These are phyloP conservation scores for Pseudocercospora fijiensis DNA, from an alignment of 2,329 filamentous ascomycete species.

Conservation along the genomic window DNA sequence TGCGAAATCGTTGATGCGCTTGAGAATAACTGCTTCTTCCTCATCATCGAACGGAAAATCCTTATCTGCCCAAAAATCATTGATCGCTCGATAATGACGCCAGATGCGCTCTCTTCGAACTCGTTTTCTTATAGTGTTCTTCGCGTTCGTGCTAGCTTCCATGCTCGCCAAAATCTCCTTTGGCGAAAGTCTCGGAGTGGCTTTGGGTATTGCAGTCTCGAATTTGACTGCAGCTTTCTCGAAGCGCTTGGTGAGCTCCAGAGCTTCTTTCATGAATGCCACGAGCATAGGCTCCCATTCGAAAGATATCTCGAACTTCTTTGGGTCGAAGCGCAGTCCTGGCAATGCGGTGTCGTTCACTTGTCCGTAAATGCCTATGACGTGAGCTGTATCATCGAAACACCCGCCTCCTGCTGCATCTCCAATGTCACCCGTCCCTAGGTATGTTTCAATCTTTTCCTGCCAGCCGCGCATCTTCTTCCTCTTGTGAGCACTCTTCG, in stretches of 20 bases:
- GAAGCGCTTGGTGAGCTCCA: neutral
- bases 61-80: neutral
- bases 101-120: slow-evolving; percentile 8
- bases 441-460: slow-evolving; percentile 1
- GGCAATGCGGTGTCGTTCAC: slow-evolving; percentile 9
- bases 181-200: neutral
- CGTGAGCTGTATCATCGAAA: slow-evolving; percentile 5
- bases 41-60: neutral
- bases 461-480: slow-evolving; percentile 3
- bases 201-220: neutral
- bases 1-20: neutral
- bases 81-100: neutral
- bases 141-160: neutral
- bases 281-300: slow-evolving; percentile 15
- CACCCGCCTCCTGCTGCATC: neutral
- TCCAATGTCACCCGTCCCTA: neutral
- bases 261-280: slow-evolving; percentile 6
- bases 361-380: slow-evolving; percentile 13
- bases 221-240: neutral
- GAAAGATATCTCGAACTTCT: slow-evolving; percentile 12
- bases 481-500: slow-evolving; percentile 2
- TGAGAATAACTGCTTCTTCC: slow-evolving; percentile 2
- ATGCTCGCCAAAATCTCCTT: neutral
- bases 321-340: slow-evolving; percentile 3
- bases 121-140: neutral